Evolutionary conservation across 768 basidiomycete species (phyloP), one percentile per base, ranked within the genome.

Genomic region (Boletus edulis): DNA sequence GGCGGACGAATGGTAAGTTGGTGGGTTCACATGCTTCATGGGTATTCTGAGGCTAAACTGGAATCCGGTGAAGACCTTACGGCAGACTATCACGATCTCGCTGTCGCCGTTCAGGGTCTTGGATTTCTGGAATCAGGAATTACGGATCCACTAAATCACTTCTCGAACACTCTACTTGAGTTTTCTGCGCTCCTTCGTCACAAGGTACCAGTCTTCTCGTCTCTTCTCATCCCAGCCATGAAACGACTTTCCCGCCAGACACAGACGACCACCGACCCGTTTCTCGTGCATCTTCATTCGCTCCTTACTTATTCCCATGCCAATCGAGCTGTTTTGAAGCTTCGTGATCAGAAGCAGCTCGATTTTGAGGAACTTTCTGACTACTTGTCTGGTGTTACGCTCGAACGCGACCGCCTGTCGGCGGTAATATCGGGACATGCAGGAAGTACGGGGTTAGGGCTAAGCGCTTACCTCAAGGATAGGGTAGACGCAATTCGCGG

Each of bases 91-190:
- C 94, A 98, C 68, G 97, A 98, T 73, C 78, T 98, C 60, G 94
- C 97, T 42, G 90, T 94, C 58, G 89, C 93, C 41, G 93, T 97
- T 45, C 96, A 98, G 70, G 96, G 95, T 48, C 82, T 99, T 56
- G 97, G 96, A 62, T 98, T 98, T 75, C 81, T 99, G 59, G 97
- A 99, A 73, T 93, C 91, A 59, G 97, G 97, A 38, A 99, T 99
- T 61, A 99, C 97, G 44, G 97, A 99, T 66, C 95, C 94, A 1
- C 76, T 99, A 61, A 96, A 96, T 66, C 88, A 96, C 68, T 98
- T 98, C 63, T 97, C 96, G 31, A 95, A 96, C 68, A 94, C 94
- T 2, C 78, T 99, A 51, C 80, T 98, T 37, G 95, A 98, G 70
- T 98, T 98, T 68, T 97, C 95, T 3, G 89, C 93, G 0, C 73